A percentile compares a stretch with the other conserved stretches of the same genome.
These are phyloP conservation scores for Lactarius sp. DNA, from an alignment of 768 basidiomycete species.

Conservation along the genomic window DNA sequence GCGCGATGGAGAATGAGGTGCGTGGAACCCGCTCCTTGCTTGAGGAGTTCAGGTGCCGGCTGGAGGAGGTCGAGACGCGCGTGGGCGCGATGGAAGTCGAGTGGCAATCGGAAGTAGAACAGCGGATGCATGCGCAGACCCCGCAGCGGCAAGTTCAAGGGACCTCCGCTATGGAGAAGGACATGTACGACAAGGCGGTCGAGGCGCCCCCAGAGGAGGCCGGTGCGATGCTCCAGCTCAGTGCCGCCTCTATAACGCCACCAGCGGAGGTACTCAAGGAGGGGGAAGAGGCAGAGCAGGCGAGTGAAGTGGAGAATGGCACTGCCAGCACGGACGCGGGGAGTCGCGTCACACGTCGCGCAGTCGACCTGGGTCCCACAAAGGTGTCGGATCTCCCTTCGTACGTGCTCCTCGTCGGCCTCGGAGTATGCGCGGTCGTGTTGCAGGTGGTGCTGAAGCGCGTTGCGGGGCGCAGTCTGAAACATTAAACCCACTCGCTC, in stretches of 20 bases:
- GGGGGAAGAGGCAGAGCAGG: too few species aligned
- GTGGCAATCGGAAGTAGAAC: conserved; percentile 13
- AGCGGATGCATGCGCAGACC: background rate
- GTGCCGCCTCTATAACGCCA: background rate
- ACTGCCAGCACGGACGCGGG: background rate
- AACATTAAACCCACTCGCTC: background rate
- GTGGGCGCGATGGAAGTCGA: conserved; percentile 30
- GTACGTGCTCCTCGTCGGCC: too few species aligned
- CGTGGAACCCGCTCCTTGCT: conserved; percentile 28
- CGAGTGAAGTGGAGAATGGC: background rate
- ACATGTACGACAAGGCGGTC: too few species aligned
- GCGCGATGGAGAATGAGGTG: conserved; percentile 28
- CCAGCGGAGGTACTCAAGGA: background rate
- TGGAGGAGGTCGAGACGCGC: conserved; percentile 32
- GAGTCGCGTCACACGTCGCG: background rate
- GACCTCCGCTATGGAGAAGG: too few species aligned
- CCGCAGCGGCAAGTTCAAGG: background rate
- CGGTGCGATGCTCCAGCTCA: background rate
- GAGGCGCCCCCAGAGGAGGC: background rate
- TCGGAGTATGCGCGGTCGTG: too few species aligned
- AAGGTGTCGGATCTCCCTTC: conserved; percentile 31
- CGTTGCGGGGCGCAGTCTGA: conserved; percentile 26
- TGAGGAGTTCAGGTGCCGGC: conserved; percentile 30
- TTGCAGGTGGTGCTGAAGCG: conserved; percentile 36
- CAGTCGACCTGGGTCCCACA: conserved; percentile 21